These are phyloP conservation scores for Pleurostoma richardsiae DNA, from an alignment of 2,329 filamentous ascomycete species.

Conservation along the genomic window DNA sequence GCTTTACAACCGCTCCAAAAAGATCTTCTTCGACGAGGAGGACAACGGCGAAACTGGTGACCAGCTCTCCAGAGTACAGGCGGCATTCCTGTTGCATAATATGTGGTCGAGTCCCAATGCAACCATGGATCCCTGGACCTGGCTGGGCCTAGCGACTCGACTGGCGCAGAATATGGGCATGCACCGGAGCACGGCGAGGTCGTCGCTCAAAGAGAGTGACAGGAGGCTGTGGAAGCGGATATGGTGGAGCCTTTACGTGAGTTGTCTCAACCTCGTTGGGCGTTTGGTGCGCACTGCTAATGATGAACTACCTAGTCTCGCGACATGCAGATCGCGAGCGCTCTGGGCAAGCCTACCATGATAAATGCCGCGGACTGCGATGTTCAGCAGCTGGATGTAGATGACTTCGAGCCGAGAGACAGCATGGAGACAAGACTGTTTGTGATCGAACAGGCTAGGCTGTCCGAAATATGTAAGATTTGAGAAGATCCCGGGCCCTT, in stretches of 20 bases:
- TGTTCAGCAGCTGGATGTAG: background rate
- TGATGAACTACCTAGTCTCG: background rate
- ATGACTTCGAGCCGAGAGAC: background rate
- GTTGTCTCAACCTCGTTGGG: background rate
- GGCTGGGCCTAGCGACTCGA: conserved; percentile 1
- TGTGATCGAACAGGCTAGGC: conserved; percentile 2
- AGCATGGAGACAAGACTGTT: background rate
- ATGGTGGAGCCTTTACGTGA: conserved; percentile 4
- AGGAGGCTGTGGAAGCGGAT: conserved; percentile 2
- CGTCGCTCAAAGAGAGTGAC: background rate
- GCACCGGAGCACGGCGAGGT: conserved; percentile 1
- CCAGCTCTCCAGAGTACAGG: conserved; percentile 1
- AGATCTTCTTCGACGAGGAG: conserved; percentile 2
- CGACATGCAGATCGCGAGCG: conserved; percentile 1
- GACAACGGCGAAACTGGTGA: background rate
- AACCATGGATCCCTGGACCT: conserved; percentile 2
- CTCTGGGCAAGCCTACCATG: conserved; percentile 1
- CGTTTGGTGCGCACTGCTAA: background rate
- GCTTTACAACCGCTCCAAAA: background rate
- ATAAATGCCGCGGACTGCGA: conserved; percentile 2
- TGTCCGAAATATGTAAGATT: background rate
- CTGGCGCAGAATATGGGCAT: conserved; percentile 4
- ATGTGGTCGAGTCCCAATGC: conserved; percentile 3
- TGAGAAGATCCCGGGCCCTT: too few species aligned
- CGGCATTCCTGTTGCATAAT: conserved; percentile 2